Conservation (phyloP, 257 asterid species). For the Eucommia ulmoides region DNA sequence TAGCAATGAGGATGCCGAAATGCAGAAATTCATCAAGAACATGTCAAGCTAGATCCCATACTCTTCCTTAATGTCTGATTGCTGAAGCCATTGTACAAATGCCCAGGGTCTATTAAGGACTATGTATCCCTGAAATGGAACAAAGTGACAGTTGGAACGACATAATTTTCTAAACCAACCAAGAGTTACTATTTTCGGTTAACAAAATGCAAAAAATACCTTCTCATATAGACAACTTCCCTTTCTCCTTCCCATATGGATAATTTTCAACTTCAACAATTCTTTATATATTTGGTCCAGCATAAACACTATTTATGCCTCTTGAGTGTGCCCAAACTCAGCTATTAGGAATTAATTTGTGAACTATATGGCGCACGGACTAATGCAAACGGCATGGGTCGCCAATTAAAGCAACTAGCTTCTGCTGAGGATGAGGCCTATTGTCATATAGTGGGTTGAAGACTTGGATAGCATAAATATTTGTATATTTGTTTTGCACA, state of each 20-base stretch:
- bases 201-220: neutral
- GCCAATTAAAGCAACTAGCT: neutral
- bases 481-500: too few species aligned
- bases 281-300: neutral
- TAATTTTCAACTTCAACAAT: neutral
- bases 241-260: neutral
- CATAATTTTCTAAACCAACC: too few species aligned
- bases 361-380: neutral
- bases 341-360: neutral
- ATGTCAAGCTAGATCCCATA: slow-evolving; percentile 16
- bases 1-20: slow-evolving; percentile 1
- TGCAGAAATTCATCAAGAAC: slow-evolving; percentile 6
- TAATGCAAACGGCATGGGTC: too few species aligned
- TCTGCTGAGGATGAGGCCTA: too few species aligned
- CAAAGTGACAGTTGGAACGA: too few species aligned
- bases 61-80: slow-evolving; percentile 87
- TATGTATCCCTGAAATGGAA: slow-evolving; percentile 79
- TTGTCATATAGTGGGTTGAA: too few species aligned
- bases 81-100: slow-evolving; percentile 96
- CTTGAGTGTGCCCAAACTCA: neutral
- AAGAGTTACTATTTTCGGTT: neutral
- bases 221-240: neutral
- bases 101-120: slow-evolving; percentile 99
- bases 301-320: neutral
- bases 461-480: too few species aligned